Conservation (phyloP, 2,329 filamentous ascomycete species). For the Cercospora sp. region DNA sequence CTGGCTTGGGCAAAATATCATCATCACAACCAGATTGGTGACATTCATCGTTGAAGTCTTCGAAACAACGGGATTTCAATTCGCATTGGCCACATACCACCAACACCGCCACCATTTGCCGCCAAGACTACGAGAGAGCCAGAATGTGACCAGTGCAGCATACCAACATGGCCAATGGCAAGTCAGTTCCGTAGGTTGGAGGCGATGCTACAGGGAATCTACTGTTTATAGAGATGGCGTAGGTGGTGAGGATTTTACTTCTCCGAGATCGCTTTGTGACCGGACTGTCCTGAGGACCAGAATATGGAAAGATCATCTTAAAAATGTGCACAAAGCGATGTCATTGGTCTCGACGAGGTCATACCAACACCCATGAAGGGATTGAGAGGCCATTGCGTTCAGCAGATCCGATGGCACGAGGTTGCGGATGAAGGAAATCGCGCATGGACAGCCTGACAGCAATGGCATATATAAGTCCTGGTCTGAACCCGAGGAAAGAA, state of each 20-base stretch:
- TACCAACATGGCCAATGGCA: not conserved
- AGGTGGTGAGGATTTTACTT: not conserved
- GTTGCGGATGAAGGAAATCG: not conserved
- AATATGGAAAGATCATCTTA: not conserved
- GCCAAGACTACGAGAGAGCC: not conserved
- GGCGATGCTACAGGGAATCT: not conserved
- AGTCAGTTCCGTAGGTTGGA: not conserved
- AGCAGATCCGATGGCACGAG: not conserved
- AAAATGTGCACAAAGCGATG: not conserved
- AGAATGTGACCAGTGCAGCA: not conserved
- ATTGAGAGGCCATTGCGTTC: not conserved
- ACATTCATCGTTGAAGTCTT: not conserved
- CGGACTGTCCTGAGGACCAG: not conserved
- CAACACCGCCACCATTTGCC: not conserved
- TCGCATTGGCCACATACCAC: not conserved
- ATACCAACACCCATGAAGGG: not conserved
- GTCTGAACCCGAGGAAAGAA: not conserved
- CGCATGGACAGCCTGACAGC: not conserved
- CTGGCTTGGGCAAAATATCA: not conserved
- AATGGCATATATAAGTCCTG: not conserved
- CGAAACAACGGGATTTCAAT: not conserved
- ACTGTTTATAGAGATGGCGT: not conserved
- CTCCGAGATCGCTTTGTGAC: not conserved
- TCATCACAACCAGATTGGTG: not conserved
- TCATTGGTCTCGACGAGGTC: not conserved